These are phyloP conservation scores for Podospora comata DNA, from an alignment of 495 filamentous ascomycete species.

Conservation along the genomic window DNA sequence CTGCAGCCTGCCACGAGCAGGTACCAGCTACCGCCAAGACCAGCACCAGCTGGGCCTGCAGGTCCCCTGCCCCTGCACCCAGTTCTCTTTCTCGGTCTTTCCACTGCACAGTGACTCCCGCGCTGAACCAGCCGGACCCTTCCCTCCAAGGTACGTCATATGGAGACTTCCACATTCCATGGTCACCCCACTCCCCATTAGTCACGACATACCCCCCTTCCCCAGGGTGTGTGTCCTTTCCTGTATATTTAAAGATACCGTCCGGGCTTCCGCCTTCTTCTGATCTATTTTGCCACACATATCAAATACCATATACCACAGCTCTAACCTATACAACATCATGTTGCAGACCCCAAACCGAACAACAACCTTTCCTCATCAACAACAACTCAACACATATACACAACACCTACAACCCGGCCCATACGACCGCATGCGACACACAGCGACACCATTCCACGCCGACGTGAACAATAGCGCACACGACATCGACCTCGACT, in stretches of 20 bases:
- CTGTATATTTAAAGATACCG: constrained; percentile 15
- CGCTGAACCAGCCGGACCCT: constrained; percentile 7
- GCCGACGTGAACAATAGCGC: constrained; percentile 8
- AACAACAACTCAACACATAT: constrained; percentile 5
- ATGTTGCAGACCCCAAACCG: constrained; percentile 17
- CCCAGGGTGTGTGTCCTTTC: neutral
- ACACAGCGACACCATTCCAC: constrained; percentile 9
- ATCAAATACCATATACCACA: constrained; percentile 8
- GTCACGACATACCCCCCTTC: constrained; percentile 4
- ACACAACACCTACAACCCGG: constrained; percentile 7
- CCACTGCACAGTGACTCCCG: neutral
- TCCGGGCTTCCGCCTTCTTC: constrained; percentile 6
- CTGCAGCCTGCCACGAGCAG: neutral
- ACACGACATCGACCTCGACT: constrained; percentile 25
- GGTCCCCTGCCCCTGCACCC: constrained; percentile 4
- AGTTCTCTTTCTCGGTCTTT: constrained; percentile 4
- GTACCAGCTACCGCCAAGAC: constrained; percentile 10
- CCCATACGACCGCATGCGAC: neutral
- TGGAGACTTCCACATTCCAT: neutral
- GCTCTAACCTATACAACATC: constrained; percentile 8
- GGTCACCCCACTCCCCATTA: constrained; percentile 16
- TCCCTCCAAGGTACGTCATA: constrained; percentile 12
- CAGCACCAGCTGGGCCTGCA: constrained; percentile 7
- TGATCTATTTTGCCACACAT: constrained; percentile 12
- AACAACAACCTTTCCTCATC: neutral